Conservation (phyloP, 768 basidiomycete species). For the Fomitopsis serialis region DNA sequence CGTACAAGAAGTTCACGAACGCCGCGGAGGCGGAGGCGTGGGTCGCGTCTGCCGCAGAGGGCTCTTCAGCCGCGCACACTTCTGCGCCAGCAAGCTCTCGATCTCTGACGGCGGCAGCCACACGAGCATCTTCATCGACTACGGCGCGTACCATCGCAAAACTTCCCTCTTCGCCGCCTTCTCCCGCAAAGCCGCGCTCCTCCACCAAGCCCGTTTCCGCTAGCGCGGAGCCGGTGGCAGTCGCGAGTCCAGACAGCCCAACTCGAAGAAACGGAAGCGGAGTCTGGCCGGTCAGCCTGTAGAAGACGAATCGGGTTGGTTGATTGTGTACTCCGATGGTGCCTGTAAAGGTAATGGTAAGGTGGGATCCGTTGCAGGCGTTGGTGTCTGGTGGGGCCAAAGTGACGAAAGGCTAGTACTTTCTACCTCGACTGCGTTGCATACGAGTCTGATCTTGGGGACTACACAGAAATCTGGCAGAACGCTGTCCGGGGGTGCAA, state of each 20-base stretch:
- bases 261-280: constrained; percentile 1
- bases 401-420: constrained; percentile 51
- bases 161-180: not conserved
- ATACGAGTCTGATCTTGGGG: not conserved
- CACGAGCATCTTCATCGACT: not conserved
- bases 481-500: constrained; percentile 77
- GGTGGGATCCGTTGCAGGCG: constrained; percentile 59
- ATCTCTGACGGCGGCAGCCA: not conserved
- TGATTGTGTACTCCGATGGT: constrained; percentile 81
- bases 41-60: constrained; percentile 18
- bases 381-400: constrained; percentile 87
- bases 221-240: not conserved
- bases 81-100: not conserved
- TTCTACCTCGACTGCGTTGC: not conserved
- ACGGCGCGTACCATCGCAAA: not conserved
- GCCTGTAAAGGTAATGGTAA: constrained; percentile 83
- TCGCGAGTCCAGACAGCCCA: too few relatives aligned
- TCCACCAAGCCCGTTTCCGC: not conserved
- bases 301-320: constrained; percentile 25
- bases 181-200: not conserved
- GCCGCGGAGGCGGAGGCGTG: constrained; percentile 56
- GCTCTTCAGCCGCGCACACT: not conserved
- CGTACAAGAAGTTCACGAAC: constrained; percentile 63
- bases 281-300: constrained; percentile 7
- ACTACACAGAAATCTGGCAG: constrained; percentile 63